phyloP scores from a whole-genome alignment of 2,329 filamentous ascomycete species.

The Beauveria varroae region DNA sequence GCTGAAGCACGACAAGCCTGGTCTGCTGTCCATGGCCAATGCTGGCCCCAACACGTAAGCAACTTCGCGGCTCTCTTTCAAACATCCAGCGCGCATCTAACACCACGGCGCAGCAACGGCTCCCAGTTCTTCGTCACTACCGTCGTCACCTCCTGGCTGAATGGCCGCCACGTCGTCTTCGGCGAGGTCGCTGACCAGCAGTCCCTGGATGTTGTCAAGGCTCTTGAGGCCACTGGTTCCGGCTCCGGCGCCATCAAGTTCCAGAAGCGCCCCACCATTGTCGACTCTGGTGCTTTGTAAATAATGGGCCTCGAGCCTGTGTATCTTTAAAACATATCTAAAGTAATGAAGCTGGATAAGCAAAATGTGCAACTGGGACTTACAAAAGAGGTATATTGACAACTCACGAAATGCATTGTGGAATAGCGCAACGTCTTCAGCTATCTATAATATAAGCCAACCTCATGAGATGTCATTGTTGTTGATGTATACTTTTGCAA shows the following conservation, averaged over 20 bases:
- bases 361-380: background rate
- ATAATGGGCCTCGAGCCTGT: conserved; percentile 14
- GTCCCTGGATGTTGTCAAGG: conserved; percentile 48
- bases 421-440: background rate
- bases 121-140: conserved; percentile 98
- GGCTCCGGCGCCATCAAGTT: conserved; percentile 48
- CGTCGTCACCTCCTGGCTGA: conserved; percentile 77
- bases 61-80: background rate
- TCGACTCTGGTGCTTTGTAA: conserved; percentile 44
- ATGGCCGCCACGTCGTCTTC: conserved; percentile 80
- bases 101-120: conserved; percentile 68
- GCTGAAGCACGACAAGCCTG: conserved; percentile 63
- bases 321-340: conserved; percentile 15
- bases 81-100: conserved; percentile 13
- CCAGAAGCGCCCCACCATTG: conserved; percentile 51
- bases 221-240: conserved; percentile 54
- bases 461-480: background rate
- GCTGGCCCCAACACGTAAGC: conserved; percentile 84
- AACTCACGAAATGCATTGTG: conserved; percentile 1
- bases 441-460: conserved; percentile 4
- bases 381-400: background rate
- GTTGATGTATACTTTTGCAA: background rate
- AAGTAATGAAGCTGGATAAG: background rate
- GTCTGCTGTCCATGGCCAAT: conserved; percentile 91
- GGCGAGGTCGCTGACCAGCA: conserved; percentile 56